phyloP scores from a whole-genome alignment of 768 basidiomycete species.

The Tulasnella sp. region DNA sequence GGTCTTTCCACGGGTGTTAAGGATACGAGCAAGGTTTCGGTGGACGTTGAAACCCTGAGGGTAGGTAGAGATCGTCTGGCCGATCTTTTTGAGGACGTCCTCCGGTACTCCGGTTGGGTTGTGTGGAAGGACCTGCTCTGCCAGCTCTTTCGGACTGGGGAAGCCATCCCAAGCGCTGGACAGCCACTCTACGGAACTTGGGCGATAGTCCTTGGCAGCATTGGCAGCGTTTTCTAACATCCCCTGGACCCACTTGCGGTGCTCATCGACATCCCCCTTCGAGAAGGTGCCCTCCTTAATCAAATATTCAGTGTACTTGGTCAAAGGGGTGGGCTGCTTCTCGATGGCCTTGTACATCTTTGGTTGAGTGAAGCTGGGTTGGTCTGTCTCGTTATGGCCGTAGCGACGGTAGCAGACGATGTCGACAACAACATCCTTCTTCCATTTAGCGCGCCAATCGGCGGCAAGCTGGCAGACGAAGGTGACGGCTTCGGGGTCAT shows the following conservation, averaged over 20 bases:
- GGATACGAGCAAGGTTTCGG: slow-evolving; percentile 90
- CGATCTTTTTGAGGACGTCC: slow-evolving; percentile 74
- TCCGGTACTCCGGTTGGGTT: slow-evolving; percentile 78
- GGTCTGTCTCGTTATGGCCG: slow-evolving; percentile 99
- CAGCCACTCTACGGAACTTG: slow-evolving; percentile 93
- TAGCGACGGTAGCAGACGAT: slow-evolving; percentile 98
- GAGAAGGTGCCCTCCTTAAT: slow-evolving; percentile 90
- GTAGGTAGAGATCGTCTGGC: slow-evolving; percentile 79
- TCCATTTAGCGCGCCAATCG: slow-evolving; percentile 96
- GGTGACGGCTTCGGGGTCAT: slow-evolving; percentile 96
- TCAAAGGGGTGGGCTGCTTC: slow-evolving; percentile 87
- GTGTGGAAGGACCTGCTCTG: slow-evolving; percentile 87
- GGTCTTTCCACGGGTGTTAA: slow-evolving; percentile 78
- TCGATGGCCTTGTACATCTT: slow-evolving; percentile 97
- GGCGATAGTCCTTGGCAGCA: slow-evolving; percentile 93
- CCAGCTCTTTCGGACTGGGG: slow-evolving; percentile 93
- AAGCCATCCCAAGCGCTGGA: slow-evolving; percentile 98
- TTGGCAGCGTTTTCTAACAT: slow-evolving; percentile 96
- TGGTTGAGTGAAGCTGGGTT: slow-evolving; percentile 97
- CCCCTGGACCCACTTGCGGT: slow-evolving; percentile 99
- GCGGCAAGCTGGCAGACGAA: slow-evolving; percentile 98
- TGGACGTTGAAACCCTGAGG: slow-evolving; percentile 84
- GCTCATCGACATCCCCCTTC: slow-evolving; percentile 93
- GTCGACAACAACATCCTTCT: slow-evolving; percentile 97
- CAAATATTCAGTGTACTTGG: slow-evolving; percentile 87